Evolutionary conservation across 257 asterid genomes (phyloP).

Genomic region (Lycium ferocissimum): DNA sequence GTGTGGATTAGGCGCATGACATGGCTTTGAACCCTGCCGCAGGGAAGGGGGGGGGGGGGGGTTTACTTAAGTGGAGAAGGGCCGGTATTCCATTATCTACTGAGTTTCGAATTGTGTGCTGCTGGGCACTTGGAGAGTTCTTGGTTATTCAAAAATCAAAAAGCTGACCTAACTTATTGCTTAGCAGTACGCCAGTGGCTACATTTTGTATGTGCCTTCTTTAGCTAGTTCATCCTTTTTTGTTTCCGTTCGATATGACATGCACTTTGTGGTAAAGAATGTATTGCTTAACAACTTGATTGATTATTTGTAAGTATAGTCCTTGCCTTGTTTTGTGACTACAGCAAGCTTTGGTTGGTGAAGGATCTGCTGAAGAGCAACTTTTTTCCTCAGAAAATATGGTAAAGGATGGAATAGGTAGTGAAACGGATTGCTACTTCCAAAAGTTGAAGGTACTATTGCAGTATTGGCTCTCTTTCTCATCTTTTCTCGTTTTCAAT

Average conservation of each 20-base stretch:
- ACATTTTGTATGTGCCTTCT: neutral
- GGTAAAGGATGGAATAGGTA: conserved; percentile 58
- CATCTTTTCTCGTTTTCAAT: conserved; percentile 25
- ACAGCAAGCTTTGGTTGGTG: conserved; percentile 99
- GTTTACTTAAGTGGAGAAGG: neutral
- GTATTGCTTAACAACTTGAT: neutral
- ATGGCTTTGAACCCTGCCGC: neutral
- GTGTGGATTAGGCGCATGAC: neutral
- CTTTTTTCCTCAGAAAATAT: conserved; percentile 73
- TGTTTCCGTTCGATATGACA: neutral
- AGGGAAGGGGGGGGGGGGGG: neutral
- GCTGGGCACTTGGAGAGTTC: neutral
- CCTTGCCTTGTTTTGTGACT: conserved; percentile 47
- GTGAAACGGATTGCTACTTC: conserved; percentile 72
- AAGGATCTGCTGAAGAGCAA: conserved; percentile 86
- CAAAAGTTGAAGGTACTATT: conserved; percentile 75
- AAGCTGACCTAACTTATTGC: neutral
- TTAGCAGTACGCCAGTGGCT: neutral
- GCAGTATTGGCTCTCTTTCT: conserved; percentile 27
- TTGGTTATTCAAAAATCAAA: neutral
- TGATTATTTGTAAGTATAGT: conserved; percentile 24
- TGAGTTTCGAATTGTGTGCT: neutral
- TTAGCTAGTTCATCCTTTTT: neutral
- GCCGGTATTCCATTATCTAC: neutral
- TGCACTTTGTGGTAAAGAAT: neutral